Conservation (phyloP, 176 grass and related monocot species). For the Ensete ventricosum region DNA sequence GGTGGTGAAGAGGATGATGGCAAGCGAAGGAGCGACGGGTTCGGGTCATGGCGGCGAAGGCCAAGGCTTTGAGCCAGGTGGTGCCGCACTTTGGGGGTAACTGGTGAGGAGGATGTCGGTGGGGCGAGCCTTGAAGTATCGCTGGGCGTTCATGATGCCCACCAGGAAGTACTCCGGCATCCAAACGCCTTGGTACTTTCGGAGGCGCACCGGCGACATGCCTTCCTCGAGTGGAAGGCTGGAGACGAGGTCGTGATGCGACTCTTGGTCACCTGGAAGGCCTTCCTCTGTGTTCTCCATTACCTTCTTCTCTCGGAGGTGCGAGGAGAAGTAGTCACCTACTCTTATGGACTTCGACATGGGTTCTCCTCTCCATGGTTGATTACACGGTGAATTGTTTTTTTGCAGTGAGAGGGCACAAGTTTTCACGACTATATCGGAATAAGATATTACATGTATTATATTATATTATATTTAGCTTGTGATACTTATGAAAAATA, state of each 20-base stretch:
- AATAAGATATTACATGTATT: no score
- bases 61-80: slow-evolving; percentile 37
- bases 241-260: no score
- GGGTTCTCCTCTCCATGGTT: no score
- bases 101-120: slow-evolving; percentile 23
- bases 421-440: no score
- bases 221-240: background rate
- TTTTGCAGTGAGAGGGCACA: no score
- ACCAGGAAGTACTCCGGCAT: background rate
- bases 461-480: no score
- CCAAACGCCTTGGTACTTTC: slow-evolving; percentile 30
- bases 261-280: background rate
- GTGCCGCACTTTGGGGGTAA: slow-evolving; percentile 38
- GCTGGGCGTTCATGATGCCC: background rate
- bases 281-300: background rate
- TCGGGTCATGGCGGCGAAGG: slow-evolving; percentile 13
- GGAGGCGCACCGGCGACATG: background rate
- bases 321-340: no score
- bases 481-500: no score
- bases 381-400: no score
- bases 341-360: no score
- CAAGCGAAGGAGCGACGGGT: background rate
- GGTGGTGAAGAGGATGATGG: slow-evolving; percentile 21
- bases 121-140: background rate
- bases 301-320: background rate